Conservation (phyloP, 768 basidiomycete genomes). For the Leucosporidium yakuticum region DNA sequence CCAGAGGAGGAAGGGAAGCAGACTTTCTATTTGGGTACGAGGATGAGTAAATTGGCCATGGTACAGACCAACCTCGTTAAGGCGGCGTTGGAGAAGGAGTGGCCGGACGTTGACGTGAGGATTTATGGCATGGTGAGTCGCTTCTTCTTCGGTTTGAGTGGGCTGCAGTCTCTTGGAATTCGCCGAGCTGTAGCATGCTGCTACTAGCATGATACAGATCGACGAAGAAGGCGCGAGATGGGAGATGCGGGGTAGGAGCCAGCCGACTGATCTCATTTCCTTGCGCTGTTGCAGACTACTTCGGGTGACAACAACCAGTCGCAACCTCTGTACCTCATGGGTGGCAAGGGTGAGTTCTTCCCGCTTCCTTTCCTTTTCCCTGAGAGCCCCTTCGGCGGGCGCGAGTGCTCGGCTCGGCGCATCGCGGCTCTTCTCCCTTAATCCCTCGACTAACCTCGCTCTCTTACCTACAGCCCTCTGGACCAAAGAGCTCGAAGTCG, state of each 20-base stretch:
- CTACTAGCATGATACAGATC: no score
- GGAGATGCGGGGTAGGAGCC: neutral
- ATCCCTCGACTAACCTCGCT: neutral
- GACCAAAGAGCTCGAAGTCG: slow-evolving; percentile 94
- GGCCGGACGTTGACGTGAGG: slow-evolving; percentile 46
- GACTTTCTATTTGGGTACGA: slow-evolving; percentile 65
- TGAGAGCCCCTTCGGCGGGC: no score
- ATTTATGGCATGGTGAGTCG: slow-evolving; percentile 34
- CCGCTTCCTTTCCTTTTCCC: no score
- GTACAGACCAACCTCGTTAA: slow-evolving; percentile 80
- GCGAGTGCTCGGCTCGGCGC: no score
- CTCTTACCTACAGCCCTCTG: slow-evolving; percentile 55
- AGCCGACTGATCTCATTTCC: neutral
- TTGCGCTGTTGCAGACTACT: slow-evolving; percentile 55
- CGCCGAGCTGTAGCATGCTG: no score
- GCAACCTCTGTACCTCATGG: slow-evolving; percentile 74
- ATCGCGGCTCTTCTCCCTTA: neutral
- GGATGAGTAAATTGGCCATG: slow-evolving; percentile 79
- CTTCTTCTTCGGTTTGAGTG: neutral
- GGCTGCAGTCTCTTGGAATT: no score
- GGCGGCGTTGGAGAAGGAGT: slow-evolving; percentile 55
- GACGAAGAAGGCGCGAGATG: neutral
- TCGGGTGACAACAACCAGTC: slow-evolving; percentile 84
- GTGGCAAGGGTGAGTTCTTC: slow-evolving; percentile 59
- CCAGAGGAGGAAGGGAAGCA: neutral